Conservation (phyloP, 306 rosid genomes). For the Prunus kanzakura region DNA sequence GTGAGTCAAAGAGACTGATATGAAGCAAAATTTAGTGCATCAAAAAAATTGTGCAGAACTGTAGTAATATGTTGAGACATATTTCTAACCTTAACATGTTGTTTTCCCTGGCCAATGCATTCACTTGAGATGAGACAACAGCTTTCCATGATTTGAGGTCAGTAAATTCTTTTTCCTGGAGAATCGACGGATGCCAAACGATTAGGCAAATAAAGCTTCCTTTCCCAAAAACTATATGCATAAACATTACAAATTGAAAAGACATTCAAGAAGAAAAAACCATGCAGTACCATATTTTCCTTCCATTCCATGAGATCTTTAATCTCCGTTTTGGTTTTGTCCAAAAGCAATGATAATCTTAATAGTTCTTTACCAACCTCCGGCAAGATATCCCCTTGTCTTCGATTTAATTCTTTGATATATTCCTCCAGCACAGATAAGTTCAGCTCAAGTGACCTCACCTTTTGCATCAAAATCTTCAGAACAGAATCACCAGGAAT, state of each 20-base stretch:
- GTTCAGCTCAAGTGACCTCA: slow-evolving; percentile 65
- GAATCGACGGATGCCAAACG: slow-evolving; percentile 22
- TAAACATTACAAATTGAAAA: neutral
- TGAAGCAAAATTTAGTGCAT: neutral
- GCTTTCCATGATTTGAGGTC: slow-evolving; percentile 70
- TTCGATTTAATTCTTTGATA: slow-evolving; percentile 61
- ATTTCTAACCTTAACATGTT: slow-evolving; percentile 54
- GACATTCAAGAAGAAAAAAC: neutral
- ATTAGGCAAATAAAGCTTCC: slow-evolving; percentile 1
- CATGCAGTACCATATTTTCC: slow-evolving; percentile 40
- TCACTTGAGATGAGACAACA: slow-evolving; percentile 49
- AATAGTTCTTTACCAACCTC: slow-evolving; percentile 60
- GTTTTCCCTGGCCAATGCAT: slow-evolving; percentile 58
- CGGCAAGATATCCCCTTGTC: slow-evolving; percentile 46
- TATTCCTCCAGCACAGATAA: slow-evolving; percentile 66
- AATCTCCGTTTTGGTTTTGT: slow-evolving; percentile 50
- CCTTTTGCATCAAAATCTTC: slow-evolving; percentile 93
- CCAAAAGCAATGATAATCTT: slow-evolving; percentile 52
- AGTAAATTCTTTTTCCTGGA: slow-evolving; percentile 54
- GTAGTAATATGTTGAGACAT: neutral
- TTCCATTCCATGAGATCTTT: slow-evolving; percentile 53
- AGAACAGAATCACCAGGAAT: slow-evolving; percentile 78
- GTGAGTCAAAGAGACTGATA: neutral
- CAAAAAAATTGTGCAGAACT: slow-evolving; percentile 1
- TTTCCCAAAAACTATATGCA: neutral